These are phyloP conservation scores for Zarea fungicola DNA, from an alignment of 2,329 filamentous ascomycete genomes.

Conservation along the genomic window DNA sequence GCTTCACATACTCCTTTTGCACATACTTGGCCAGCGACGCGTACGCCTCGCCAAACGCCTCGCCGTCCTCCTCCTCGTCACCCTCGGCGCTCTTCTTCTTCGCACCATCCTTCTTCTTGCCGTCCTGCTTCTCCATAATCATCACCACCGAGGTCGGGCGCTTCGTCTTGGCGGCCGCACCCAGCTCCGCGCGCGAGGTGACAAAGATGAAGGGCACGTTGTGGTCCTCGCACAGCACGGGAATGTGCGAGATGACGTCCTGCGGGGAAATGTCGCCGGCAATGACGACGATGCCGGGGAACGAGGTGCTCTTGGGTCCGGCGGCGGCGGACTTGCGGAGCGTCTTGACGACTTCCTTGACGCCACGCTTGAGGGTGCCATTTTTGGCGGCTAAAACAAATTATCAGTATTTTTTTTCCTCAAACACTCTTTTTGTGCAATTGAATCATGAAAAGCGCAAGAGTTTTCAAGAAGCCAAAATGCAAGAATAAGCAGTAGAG, in stretches of 20 bases:
- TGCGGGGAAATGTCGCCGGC: conserved; percentile 96
- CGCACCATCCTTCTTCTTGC: conserved; percentile 38
- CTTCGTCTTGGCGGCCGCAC: conserved; percentile 91
- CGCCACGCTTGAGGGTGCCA: conserved; percentile 93
- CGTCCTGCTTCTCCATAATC: conserved; percentile 58
- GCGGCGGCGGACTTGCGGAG: conserved; percentile 81
- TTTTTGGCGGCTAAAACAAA: conserved; percentile 72
- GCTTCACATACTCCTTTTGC: conserved; percentile 59
- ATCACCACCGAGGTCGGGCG: conserved; percentile 94
- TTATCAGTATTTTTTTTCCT: not conserved
- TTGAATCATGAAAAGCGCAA: not conserved
- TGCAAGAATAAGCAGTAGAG: not conserved
- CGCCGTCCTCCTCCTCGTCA: conserved; percentile 42
- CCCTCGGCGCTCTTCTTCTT: conserved; percentile 36
- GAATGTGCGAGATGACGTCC: conserved; percentile 98
- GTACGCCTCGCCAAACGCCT: conserved; percentile 60
- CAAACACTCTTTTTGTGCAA: no score
- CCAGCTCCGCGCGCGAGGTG: conserved; percentile 84
- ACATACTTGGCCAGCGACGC: conserved; percentile 60
- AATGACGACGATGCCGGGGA: conserved; percentile 78
- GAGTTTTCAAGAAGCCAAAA: no score
- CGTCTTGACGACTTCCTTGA: conserved; percentile 98
- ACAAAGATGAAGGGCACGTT: conserved; percentile 96
- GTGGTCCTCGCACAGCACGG: conserved; percentile 96
- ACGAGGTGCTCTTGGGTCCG: conserved; percentile 56